Evolutionary conservation across 2,329 filamentous ascomycete genomes (phyloP).

Genomic region (Clathrospora elynae): DNA sequence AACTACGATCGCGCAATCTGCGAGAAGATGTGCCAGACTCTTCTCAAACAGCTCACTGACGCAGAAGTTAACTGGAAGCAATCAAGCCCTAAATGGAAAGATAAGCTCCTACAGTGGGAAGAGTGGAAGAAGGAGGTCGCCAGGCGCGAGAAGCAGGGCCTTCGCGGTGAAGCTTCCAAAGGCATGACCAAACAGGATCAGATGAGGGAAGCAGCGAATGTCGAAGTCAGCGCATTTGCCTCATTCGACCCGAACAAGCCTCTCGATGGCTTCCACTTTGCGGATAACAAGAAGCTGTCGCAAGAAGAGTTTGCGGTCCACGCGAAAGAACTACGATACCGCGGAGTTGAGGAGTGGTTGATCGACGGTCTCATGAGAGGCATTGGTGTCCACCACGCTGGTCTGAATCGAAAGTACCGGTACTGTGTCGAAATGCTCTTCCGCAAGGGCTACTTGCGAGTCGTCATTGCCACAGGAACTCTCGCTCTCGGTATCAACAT

Average conservation of each 20-base stretch:
- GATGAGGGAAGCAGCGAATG: slow-evolving; percentile 60
- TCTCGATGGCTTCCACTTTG: slow-evolving; percentile 68
- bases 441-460: slow-evolving; percentile 70
- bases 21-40: slow-evolving; percentile 60
- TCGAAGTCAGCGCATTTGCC: slow-evolving; percentile 64
- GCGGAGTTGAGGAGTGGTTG: slow-evolving; percentile 58
- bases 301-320: slow-evolving; percentile 64
- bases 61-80: slow-evolving; percentile 64
- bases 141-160: slow-evolving; percentile 52
- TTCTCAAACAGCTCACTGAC: slow-evolving; percentile 60
- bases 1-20: slow-evolving; percentile 73
- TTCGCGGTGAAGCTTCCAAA: slow-evolving; percentile 53
- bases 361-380: slow-evolving; percentile 68
- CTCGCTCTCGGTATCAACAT: slow-evolving; percentile 73
- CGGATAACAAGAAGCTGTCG: slow-evolving; percentile 64
- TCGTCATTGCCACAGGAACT: slow-evolving; percentile 76
- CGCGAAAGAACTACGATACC: slow-evolving; percentile 58
- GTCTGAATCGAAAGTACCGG: slow-evolving; percentile 78
- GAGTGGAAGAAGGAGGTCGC: slow-evolving; percentile 59
- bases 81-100: slow-evolving; percentile 64
- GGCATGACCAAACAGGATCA: slow-evolving; percentile 62
- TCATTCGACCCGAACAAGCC: slow-evolving; percentile 70
- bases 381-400: slow-evolving; percentile 77
- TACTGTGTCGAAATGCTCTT: slow-evolving; percentile 76
- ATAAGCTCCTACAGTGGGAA: slow-evolving; percentile 63